Evolutionary conservation across 2,329 filamentous ascomycete genomes (phyloP).

Genomic region (Penicillium palitans): DNA sequence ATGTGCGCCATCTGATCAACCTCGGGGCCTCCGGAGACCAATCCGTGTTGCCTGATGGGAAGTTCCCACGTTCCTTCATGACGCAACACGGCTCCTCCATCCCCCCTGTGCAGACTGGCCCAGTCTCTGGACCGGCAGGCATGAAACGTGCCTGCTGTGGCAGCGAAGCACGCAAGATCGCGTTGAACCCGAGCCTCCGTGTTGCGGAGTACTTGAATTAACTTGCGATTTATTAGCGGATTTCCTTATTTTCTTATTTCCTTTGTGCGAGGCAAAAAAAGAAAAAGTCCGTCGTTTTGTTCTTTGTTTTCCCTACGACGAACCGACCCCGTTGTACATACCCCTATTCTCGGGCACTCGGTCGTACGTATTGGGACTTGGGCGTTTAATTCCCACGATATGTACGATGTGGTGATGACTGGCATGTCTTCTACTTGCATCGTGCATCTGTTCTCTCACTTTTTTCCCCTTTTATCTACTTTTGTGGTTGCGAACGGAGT

Average conservation of each 20-base stretch:
- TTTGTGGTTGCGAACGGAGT: conserved; percentile 30
- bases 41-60: conserved; percentile 34
- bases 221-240: conserved; percentile 15
- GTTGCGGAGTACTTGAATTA: conserved; percentile 31
- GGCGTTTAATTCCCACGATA: conserved; percentile 16
- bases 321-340: conserved; percentile 29
- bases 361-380: conserved; percentile 25
- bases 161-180: conserved; percentile 39
- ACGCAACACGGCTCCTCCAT: conserved; percentile 23
- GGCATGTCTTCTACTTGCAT: conserved; percentile 23
- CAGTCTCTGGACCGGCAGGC: conserved; percentile 38
- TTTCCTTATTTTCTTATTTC: conserved; percentile 18
- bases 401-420: conserved; percentile 31
- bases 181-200: conserved; percentile 37
- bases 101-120: conserved; percentile 19
- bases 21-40: conserved; percentile 28
- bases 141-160: conserved; percentile 46
- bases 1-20: conserved; percentile 42
- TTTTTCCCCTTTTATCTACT: conserved; percentile 20
- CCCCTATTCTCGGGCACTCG: conserved; percentile 21
- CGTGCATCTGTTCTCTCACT: conserved; percentile 26
- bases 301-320: conserved; percentile 26
- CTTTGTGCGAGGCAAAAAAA: conserved; percentile 31
- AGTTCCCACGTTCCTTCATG: conserved; percentile 36
- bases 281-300: conserved; percentile 33